Conservation (phyloP, 768 basidiomycete genomes). For the Calocybe indica region DNA sequence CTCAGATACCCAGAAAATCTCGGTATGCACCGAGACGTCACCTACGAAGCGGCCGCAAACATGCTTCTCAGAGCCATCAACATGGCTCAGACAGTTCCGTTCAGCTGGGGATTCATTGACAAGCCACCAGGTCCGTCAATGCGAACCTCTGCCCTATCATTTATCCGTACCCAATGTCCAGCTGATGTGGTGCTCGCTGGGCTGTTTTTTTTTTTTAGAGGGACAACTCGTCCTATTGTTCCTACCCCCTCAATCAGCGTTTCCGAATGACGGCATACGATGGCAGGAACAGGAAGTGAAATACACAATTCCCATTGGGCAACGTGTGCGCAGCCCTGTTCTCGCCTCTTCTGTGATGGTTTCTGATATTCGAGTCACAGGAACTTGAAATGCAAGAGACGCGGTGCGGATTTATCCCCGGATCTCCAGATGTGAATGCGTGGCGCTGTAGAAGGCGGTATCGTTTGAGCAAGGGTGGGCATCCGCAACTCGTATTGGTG, state of each 20-base stretch:
- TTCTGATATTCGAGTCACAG: slow-evolving; percentile 23
- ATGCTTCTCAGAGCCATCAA: slow-evolving; percentile 58
- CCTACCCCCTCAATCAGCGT: slow-evolving; percentile 49
- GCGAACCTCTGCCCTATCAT: not conserved
- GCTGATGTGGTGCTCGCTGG: not conserved
- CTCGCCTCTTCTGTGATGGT: too few relatives aligned
- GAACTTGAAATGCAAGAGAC: slow-evolving; percentile 74
- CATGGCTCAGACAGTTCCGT: slow-evolving; percentile 55
- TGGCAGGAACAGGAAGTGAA: slow-evolving; percentile 71
- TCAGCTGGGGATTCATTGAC: slow-evolving; percentile 72
- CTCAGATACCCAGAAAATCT: slow-evolving; percentile 69
- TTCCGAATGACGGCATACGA: slow-evolving; percentile 73
- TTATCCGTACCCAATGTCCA: not conserved
- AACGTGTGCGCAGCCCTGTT: slow-evolving; percentile 35
- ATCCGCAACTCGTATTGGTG: slow-evolving; percentile 66
- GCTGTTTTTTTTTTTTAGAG: slow-evolving; percentile 31
- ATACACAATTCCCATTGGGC: slow-evolving; percentile 38
- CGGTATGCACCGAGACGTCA: slow-evolving; percentile 48
- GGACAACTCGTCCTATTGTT: slow-evolving; percentile 65
- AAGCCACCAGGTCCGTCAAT: slow-evolving; percentile 57
- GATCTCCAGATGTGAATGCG: slow-evolving; percentile 51
- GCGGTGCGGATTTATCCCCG: slow-evolving; percentile 75
- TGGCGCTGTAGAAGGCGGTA: slow-evolving; percentile 67
- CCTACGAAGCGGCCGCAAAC: slow-evolving; percentile 48
- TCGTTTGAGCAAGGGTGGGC: slow-evolving; percentile 67